These are phyloP conservation scores for Rasamsonia emersonii DNA, from an alignment of 2,329 filamentous ascomycete species.

Conservation along the genomic window DNA sequence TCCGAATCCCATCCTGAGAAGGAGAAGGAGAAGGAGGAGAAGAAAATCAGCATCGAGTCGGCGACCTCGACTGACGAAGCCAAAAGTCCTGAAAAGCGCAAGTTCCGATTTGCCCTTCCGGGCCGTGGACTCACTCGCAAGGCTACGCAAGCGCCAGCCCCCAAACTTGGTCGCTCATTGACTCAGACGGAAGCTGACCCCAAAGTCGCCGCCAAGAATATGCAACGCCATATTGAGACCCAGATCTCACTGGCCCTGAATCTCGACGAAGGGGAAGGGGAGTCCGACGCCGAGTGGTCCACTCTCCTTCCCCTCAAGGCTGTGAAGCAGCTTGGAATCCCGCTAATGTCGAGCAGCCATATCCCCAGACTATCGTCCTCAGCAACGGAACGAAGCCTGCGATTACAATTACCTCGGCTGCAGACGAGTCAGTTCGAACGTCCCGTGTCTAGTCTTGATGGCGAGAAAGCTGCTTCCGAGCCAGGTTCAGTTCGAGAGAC, in stretches of 20 bases:
- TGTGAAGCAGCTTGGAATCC: slow-evolving; percentile 9
- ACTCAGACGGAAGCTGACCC: too few species aligned
- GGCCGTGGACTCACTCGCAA: too few species aligned
- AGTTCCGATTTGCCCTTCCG: too few species aligned
- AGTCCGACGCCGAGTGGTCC: slow-evolving; percentile 7
- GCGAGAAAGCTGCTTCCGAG: not conserved
- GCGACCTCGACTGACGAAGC: too few species aligned
- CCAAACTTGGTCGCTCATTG: too few species aligned
- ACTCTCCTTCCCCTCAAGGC: slow-evolving; percentile 6
- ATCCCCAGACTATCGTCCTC: slow-evolving; percentile 12
- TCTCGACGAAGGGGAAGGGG: not conserved
- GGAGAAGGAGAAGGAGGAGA: too few species aligned
- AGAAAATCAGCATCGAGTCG: too few species aligned
- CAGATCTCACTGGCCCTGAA: too few species aligned
- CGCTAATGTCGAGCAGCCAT: slow-evolving; percentile 8
- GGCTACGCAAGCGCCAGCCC: too few species aligned
- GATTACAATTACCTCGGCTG: slow-evolving; percentile 17
- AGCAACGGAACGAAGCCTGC: slow-evolving; percentile 15
- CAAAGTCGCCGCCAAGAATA: not conserved
- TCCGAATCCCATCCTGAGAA: too few species aligned
- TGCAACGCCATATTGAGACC: slow-evolving; percentile 1
- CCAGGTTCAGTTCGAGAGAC: slow-evolving; percentile 2
- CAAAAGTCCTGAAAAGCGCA: too few species aligned
- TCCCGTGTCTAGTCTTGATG: not conserved
- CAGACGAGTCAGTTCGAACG: slow-evolving; percentile 9